Evolutionary conservation across 2,329 filamentous ascomycete genomes (phyloP), one percentile per base, ranked within the genome.

Genomic region (Nemania diffusa): DNA sequence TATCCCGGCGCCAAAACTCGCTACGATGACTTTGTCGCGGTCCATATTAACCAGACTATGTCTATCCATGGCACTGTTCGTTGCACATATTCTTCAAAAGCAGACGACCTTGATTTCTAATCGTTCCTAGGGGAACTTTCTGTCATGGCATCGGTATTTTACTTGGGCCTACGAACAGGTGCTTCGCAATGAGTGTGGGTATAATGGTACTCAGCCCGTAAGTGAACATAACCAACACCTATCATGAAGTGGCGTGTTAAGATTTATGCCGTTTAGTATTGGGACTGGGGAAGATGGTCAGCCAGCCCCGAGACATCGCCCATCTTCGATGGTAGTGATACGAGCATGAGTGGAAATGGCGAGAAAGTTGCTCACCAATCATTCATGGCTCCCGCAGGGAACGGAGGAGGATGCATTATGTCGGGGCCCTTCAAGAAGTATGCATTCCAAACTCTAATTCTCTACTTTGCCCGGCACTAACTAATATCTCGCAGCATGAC

Each of bases 381-480:
- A 1, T 64, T 55, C 22, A 52, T 66, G 44, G 57, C 46, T 0
- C 70, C 70, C 0, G 57, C 61, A 1, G 69, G 67, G 1, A 64
- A 82, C 24, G 82, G 83, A 53, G 83, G 71, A 20, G 67, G 85
- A 32, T 88, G 85, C 70, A 75, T 88, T 5, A 72, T 77, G 46
- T 78, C 76, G 0, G 86, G 86, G 0, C 85, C 85, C 0, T 87
- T 88, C 77, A 81, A 79, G 71, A 79, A 86, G 80, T 82, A 67
- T 50, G 61, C 26, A 24, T 17, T 17, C 13, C 26, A 17, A 1
- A 29, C 5, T 50, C 44, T 34, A 11, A n/a, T n/a, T 29, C 9
- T 17, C 26, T 15, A 13, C 8, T 8, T n/a, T 51, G n/a, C 32
- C 26, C 56, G 11, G 42, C 40, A 42, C 40, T 67, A 17, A 61